Base-by-base conservation (phyloP, 257 asterid genomes). In the Solanum stenotomum region DNA sequence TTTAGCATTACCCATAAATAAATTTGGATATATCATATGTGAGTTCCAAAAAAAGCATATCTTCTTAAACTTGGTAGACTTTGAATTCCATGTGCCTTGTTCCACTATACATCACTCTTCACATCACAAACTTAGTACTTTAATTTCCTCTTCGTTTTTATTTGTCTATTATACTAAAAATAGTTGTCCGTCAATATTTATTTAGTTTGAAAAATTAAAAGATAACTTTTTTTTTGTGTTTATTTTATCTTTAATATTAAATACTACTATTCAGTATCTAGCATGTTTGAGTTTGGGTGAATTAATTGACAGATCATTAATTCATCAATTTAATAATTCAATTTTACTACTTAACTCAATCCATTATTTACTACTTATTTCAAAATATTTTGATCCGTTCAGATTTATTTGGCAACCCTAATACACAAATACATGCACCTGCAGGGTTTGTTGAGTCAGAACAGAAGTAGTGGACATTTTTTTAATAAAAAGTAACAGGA, bases 141-240 rank as follows among this genome's bases (percentile, higher is more conserved):
- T 40, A 10, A 10, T 10, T 16, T 2, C 16, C 2, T 20, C 1
- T 52, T 52, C 9, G 18, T 52, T 52, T 52, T 52, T 52, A 52
- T 52, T 52, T 6, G 4, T 46, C 8, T 2, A 46, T 46, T 16
- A 16, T 52, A 52, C 9, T 52, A 52, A 52, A 52, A 16, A 52
- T 0, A 52, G 1, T 52, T 18, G 0, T 16, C 1, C 0, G 3
- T 0, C 1, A 52, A 5, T 52, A 52, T 2, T 52, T 16, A 0
- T 52, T 52, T 16, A 52, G 0, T 16, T 52, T 16, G 1, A 16
- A 52, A 52, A 52, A 52, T 52, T 1, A 52, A 52, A 16, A 52
- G 0, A 1, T 52, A 16, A 15, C 7, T 2, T 52, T 6, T 15
- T 2, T 52, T 52, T 16, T 52, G 3, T 52, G 0, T 52, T 52